Percentiles rank a stretch among this genome's conserved stretches.
phyloP scores from a whole-genome alignment of 768 basidiomycete genomes.

The Leccinum rimulosum region DNA sequence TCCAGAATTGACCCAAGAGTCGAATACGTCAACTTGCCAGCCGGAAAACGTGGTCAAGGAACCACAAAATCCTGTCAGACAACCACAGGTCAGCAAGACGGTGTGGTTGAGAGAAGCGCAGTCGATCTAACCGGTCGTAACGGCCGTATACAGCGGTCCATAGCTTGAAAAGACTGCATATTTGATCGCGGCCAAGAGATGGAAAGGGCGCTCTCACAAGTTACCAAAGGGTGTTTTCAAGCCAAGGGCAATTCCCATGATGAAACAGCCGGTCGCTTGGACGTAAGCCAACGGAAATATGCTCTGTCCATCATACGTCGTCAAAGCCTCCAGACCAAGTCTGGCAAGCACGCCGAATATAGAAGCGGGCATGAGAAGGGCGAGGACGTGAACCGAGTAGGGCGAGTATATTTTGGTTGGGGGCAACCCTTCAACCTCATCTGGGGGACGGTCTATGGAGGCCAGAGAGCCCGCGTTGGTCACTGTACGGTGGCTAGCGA shows the following conservation, averaged over 20 bases:
- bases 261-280: conserved; percentile 83
- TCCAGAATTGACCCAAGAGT: conserved; percentile 75
- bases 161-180: conserved; percentile 50
- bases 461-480: conserved; percentile 38
- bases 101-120: not conserved
- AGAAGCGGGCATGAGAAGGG: conserved; percentile 76
- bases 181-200: conserved; percentile 4
- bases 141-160: conserved; percentile 81
- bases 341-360: conserved; percentile 83
- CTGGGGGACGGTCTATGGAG: conserved; percentile 41
- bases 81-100: not conserved
- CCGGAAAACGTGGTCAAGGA: conserved; percentile 95
- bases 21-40: conserved; percentile 89
- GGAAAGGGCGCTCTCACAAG: conserved; percentile 59
- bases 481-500: conserved; percentile 35
- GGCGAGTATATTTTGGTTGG: conserved; percentile 45
- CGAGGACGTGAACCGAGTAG: conserved; percentile 60
- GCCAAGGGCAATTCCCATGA: conserved; percentile 82
- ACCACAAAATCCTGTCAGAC: conserved; percentile 78
- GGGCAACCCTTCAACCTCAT: conserved; percentile 32
- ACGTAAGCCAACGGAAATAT: conserved; percentile 84
- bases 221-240: conserved; percentile 69
- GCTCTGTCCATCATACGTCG: conserved; percentile 66
- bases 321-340: conserved; percentile 73
- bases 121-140: conserved; percentile 69